Percentiles rank a stretch among this genome's conserved stretches.
These are phyloP conservation scores for Draba incana DNA, from an alignment of 345 rosid species.

Conservation along the genomic window DNA sequence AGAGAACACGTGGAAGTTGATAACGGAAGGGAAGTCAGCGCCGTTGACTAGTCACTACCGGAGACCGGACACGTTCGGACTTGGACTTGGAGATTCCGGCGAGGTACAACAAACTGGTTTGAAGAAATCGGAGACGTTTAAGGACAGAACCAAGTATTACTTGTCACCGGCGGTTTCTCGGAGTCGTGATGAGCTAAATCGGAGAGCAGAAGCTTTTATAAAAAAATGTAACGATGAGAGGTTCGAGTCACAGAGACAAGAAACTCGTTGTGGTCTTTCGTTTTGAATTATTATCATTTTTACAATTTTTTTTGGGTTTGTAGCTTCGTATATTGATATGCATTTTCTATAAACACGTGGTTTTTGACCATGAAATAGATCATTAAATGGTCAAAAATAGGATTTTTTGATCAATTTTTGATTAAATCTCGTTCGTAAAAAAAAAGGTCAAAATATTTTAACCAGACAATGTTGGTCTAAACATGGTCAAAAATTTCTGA, in stretches of 20 bases:
- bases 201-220: constrained; percentile 76
- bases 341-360: too few relatives aligned
- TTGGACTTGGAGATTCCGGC: not conserved
- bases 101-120: constrained; percentile 15
- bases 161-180: constrained; percentile 51
- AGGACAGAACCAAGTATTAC: constrained; percentile 54
- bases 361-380: too few relatives aligned
- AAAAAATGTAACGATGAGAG: constrained; percentile 77
- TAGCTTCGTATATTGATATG: too few relatives aligned
- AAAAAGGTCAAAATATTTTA: too few relatives aligned
- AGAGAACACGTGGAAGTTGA: constrained; percentile 81
- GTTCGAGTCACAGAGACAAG: constrained; percentile 64
- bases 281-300: not conserved
- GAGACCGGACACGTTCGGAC: constrained; percentile 54
- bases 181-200: constrained; percentile 81
- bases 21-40: constrained; percentile 65
- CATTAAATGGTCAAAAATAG: too few relatives aligned
- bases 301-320: too few relatives aligned
- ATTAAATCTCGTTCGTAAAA: too few relatives aligned
- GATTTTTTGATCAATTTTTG: too few relatives aligned
- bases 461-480: too few relatives aligned
- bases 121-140: constrained; percentile 62
- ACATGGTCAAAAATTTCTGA: too few relatives aligned
- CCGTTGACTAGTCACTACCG: constrained; percentile 67
- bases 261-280: constrained; percentile 43